phyloP scores from a whole-genome alignment of 257 asterid species.

The Cruciata laevipes region DNA sequence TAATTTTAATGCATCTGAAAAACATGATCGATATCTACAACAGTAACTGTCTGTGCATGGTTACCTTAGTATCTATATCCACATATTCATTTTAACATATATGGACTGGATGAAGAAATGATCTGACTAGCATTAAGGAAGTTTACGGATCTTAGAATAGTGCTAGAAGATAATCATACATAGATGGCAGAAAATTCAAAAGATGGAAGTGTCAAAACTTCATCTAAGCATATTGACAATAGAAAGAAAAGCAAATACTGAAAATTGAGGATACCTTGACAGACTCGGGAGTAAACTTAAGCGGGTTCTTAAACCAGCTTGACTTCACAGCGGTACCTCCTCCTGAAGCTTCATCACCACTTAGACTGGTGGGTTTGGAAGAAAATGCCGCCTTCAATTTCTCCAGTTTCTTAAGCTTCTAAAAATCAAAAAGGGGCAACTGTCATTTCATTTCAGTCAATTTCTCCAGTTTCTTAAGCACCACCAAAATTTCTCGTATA shows the following conservation, averaged over 20 bases:
- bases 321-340: slow-evolving; percentile 40
- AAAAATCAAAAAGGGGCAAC: slow-evolving; percentile 17
- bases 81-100: background rate
- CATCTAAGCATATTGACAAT: background rate
- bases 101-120: background rate
- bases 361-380: slow-evolving; percentile 36
- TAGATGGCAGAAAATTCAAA: background rate
- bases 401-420: slow-evolving; percentile 74
- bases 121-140: background rate
- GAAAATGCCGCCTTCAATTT: slow-evolving; percentile 53
- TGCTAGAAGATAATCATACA: background rate
- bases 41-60: background rate
- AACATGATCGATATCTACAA: background rate
- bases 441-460: no score
- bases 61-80: background rate
- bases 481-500: background rate
- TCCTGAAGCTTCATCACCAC: slow-evolving; percentile 27
- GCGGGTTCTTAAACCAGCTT: slow-evolving; percentile 53
- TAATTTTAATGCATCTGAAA: background rate
- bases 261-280: slow-evolving; percentile 52
- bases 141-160: background rate
- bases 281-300: slow-evolving; percentile 68
- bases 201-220: background rate
- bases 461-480: no score
- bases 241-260: background rate